Evolutionary conservation across 768 basidiomycete species (phyloP), one percentile per base, ranked within the genome.

Genomic region (Naganishia friedmannii): DNA sequence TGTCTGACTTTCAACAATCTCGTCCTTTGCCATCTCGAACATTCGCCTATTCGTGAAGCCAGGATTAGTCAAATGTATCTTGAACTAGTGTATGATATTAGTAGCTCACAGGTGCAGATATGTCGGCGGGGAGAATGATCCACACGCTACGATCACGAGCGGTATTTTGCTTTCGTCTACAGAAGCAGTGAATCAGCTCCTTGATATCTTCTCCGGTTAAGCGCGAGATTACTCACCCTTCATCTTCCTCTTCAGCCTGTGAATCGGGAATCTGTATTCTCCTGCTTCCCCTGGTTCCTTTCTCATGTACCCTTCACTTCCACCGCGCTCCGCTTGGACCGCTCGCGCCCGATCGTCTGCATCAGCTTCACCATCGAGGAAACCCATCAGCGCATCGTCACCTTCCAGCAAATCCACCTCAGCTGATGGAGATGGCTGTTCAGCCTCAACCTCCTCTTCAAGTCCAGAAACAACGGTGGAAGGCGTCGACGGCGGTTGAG

Each of bases 21-120:
- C 93, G 84, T 98, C 96, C 83, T 90, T 90, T 68, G 95, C 96
- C 96, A 99, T 98, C 80, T 98, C 96, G 82, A 98, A 99, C 93
- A 99, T 97, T 74, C 96, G 91, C 17, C 81, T 79, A 73, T 72
- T 74, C 63, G 28, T 6, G 6, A 34, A 31, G n/a, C 28, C 1
- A 2, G 3, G 17, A 37, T 46, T 21, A 28, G 48, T 21, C 19
- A 67, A 74, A 75, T 9, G 76, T 77, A 29, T 65, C 9, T 55
- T 32, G 19, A 26, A 15, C 17, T 32, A 13, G 54, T 21, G 13
- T 12, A 2, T 4, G 34, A 15, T 7, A 17, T 6, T 1, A 46
- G 34, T 28, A 53, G 74, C 78, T 68, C 53, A 75, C 72, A 97
- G 87, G 78, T 96, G 93, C 65, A 95, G 89, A 78, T 93, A 95